phyloP scores from a whole-genome alignment of 2,329 filamentous ascomycete genomes.

The Alternaria triticimaculans region DNA sequence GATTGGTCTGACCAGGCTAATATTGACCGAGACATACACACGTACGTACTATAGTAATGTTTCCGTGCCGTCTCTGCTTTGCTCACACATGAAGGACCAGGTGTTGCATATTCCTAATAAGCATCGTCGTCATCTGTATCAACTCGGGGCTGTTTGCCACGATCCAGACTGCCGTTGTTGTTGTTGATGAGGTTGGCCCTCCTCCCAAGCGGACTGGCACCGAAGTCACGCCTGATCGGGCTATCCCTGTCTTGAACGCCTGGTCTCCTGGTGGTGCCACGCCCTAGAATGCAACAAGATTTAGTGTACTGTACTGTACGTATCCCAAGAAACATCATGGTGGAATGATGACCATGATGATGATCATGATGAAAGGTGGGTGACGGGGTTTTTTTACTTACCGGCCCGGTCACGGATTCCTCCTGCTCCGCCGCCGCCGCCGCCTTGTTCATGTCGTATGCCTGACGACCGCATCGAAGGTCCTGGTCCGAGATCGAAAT shows the following conservation, averaged over 20 bases:
- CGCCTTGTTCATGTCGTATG: background rate
- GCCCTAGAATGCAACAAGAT: background rate
- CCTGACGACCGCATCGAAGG: background rate
- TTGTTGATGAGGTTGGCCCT: background rate
- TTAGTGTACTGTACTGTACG: background rate
- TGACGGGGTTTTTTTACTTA: background rate
- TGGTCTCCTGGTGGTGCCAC: background rate
- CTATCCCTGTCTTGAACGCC: slow-evolving; percentile 4
- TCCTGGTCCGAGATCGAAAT: slow-evolving; percentile 2
- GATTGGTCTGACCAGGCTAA: slow-evolving; percentile 1
- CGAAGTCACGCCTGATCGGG: background rate
- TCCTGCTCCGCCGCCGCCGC: background rate
- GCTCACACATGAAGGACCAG: background rate
- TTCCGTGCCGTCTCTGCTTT: slow-evolving; percentile 1
- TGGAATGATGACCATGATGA: background rate
- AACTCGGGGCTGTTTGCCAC: slow-evolving; percentile 18
- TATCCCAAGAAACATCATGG: background rate
- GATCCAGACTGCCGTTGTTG: background rate
- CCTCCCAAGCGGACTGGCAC: background rate
- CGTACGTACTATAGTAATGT: background rate
- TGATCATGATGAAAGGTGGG: background rate
- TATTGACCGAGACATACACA: background rate
- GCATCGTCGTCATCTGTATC: slow-evolving; percentile 26
- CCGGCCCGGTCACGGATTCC: background rate
- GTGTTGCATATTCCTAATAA: slow-evolving; percentile 2